Evolutionary conservation across 495 filamentous ascomycete species (phyloP).

Genomic region (Aspergillus incahuasiensis): DNA sequence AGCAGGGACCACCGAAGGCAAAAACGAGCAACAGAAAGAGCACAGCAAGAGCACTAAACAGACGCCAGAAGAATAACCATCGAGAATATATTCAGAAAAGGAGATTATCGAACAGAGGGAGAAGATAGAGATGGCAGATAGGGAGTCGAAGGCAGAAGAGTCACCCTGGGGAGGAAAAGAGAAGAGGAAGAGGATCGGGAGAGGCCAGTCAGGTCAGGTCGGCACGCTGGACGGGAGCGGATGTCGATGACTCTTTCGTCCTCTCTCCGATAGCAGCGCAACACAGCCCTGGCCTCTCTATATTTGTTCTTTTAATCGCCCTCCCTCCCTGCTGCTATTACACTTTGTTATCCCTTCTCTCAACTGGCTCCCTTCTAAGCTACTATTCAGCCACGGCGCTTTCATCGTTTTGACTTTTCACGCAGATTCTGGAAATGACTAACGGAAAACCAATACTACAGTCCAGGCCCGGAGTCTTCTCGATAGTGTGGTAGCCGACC

Average conservation of each 20-base stretch:
- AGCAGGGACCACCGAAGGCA: conserved; percentile 20
- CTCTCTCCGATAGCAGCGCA: conserved; percentile 8
- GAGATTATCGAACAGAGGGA: background rate
- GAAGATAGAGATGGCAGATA: conserved; percentile 1
- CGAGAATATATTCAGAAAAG: background rate
- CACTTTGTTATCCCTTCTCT: background rate
- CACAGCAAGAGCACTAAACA: conserved; percentile 1
- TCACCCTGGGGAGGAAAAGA: conserved; percentile 11
- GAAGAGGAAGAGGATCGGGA: conserved; percentile 3
- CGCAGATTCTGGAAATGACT: background rate
- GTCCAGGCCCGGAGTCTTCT: background rate
- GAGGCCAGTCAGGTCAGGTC: background rate
- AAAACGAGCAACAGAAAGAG: conserved; percentile 6
- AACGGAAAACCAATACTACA: background rate
- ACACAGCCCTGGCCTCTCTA: conserved; percentile 12
- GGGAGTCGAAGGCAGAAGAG: conserved; percentile 3
- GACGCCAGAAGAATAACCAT: conserved; percentile 6
- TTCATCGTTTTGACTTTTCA: background rate
- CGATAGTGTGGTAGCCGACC: background rate
- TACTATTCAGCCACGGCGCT: background rate
- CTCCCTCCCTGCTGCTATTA: background rate
- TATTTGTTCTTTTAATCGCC: background rate
- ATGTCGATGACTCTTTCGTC: conserved; percentile 18
- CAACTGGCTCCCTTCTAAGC: background rate
- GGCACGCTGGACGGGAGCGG: conserved; percentile 11